Percentiles rank a stretch among this genome's conserved stretches.
phyloP scores from a whole-genome alignment of 1,284 basidiomycete genomes.

The Cryptococcus depauperatus region DNA sequence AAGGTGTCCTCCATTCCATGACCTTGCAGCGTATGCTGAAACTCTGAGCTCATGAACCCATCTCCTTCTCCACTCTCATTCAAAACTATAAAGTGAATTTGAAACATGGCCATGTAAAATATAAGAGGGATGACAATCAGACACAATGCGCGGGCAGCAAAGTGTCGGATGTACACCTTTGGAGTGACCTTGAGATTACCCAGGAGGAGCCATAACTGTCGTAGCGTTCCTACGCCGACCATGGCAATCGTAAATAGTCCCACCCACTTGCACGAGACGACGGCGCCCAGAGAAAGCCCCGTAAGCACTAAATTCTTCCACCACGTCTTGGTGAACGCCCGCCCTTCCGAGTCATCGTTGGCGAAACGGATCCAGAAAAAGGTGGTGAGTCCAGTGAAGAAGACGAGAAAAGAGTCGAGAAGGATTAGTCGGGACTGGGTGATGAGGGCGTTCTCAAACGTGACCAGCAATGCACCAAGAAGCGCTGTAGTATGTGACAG shows the following conservation, averaged over 20 bases:
- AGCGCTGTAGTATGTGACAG: slow-evolving; percentile 83
- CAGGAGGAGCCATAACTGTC: slow-evolving; percentile 82
- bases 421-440: slow-evolving; percentile 96
- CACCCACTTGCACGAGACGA: slow-evolving; percentile 95
- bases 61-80: slow-evolving; percentile 90
- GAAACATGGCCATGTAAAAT: slow-evolving; percentile 95
- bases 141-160: slow-evolving; percentile 78
- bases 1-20: slow-evolving; percentile 86
- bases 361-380: slow-evolving; percentile 86
- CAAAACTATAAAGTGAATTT: slow-evolving; percentile 85
- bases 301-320: slow-evolving; percentile 89
- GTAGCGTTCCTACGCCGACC: slow-evolving; percentile 72
- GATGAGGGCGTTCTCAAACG: slow-evolving; percentile 91
- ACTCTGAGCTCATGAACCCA: slow-evolving; percentile 97
- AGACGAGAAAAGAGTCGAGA: slow-evolving; percentile 91
- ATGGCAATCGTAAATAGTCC: slow-evolving; percentile 98
- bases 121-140: slow-evolving; percentile 73
- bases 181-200: slow-evolving; percentile 79
- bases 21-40: slow-evolving; percentile 92
- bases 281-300: slow-evolving; percentile 82
- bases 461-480: slow-evolving; percentile 81
- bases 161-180: slow-evolving; percentile 69
- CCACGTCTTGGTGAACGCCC: slow-evolving; percentile 73
- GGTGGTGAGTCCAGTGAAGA: slow-evolving; percentile 87
- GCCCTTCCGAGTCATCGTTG: slow-evolving; percentile 65